Evolutionary conservation across 805 yeast species (phyloP), one percentile per base, ranked within the genome.

Genomic region (Candida tibetensis): DNA sequence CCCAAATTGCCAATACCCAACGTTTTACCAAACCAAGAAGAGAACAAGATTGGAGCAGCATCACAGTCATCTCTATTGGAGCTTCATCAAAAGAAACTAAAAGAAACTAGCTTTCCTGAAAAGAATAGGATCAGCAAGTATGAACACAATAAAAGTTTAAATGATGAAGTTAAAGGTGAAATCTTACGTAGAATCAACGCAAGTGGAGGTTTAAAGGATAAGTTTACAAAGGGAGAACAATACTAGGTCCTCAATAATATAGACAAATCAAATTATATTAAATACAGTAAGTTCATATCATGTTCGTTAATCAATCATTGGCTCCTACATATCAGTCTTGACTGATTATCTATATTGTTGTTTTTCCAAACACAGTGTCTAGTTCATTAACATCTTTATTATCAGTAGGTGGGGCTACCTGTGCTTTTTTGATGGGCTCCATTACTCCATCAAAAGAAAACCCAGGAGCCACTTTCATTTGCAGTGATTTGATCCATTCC

Each of bases 381-480:
- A 61, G 41, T 37, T 61, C 66, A 37, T 54, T 51, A 5, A 46
- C 34, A 1, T 48, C 48, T 9, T 43, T 32, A 6, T 25, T 37
- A 4, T 38, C 28, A 9, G 26, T 5, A 5, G 26, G 16, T 10
- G 25, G 25, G 10, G 12, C 17, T 17, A 14, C 17, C 28, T 17
- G 18, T 13, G 13, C 5, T 15, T 36, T 40, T 36, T 53, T 44
- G 32, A 38, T 46, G 5, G 67, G 67, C 13, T 57, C 55, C 56
- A 61, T 64, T 33, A 68, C 52, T 5, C 52, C 53, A 5, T 53
- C 61, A 19, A 48, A 53, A 3, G 58, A 48, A 40, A 63, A 66
- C 1, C 74, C 74, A 1, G 74, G 74, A 0, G 74, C 74, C 4
- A 65, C 60, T 37, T 56, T 57, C 6, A 52, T 37, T 42, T 59